Base-by-base conservation (phyloP, 192 early-diverging fungal species). In the Thamnidium elegans region DNA sequence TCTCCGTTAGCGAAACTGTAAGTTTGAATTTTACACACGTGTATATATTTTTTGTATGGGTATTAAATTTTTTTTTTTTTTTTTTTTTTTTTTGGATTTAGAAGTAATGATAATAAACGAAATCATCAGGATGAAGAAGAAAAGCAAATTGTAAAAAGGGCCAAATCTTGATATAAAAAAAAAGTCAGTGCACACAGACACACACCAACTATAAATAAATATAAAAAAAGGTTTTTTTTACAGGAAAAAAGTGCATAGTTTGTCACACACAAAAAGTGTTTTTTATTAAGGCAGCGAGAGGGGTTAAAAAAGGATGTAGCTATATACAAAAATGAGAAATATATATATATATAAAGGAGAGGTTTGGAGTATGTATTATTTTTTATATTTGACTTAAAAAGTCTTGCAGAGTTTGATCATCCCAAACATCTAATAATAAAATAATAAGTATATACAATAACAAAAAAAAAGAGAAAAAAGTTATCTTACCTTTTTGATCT, bases 371-470 rank as follows among this genome's bases (percentile, higher is more conserved):
- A 52, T 52, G 20, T 52, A 54, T 15, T n/a, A n/a, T n/a, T n/a
- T 30, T 54, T 54, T 56, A 56, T 36, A 56, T 56, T 39, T 56
- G 55, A 36, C n/a, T 39, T 34, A 56, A 56, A 36, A 56, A 56
- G 8, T 39, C 17, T 34, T 56, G n/a, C 10, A 56, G 55, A 17
- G 34, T 56, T 19, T 56, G 55, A 39, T 56, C 55, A 34, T 56
- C 55, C 55, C 55, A 56, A 19, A 56, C 3, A 39, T 56, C 55
- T 39, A 39, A 39, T 39, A 39, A 39, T 9, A 39, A 39, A 36
- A 36, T 4, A 36, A 6, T 6, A 39, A 39, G 7, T 3, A 56
- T 31, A 3, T 15, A 4, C 14, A 17, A 9, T 0, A 17, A 1
- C 17, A 7, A 9, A 19, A 32, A 11, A 36, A 39, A 17, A 56